phyloP scores from a whole-genome alignment of 176 grass and related monocot genomes.

The Phoenix roebelenii region DNA sequence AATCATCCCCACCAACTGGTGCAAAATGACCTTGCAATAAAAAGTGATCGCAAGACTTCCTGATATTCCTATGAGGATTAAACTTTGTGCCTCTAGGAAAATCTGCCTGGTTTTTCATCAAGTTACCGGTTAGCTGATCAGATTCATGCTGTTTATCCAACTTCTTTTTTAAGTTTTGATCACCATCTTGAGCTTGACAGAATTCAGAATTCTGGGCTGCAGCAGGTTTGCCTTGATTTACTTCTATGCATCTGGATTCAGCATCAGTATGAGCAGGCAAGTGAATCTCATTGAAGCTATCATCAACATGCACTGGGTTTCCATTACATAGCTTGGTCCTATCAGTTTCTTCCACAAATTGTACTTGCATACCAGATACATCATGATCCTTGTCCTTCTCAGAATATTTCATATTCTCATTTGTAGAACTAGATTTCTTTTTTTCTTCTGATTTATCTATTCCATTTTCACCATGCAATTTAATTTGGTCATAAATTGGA shows the following conservation, averaged over 20 bases:
- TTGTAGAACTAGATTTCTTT: slow-evolving; percentile 12
- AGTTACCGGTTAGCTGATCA: neutral
- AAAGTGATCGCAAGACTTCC: slow-evolving; percentile 12
- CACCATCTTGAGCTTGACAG: slow-evolving; percentile 19
- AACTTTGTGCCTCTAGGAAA: slow-evolving; percentile 20
- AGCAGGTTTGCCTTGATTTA: slow-evolving; percentile 31
- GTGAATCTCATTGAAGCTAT: slow-evolving; percentile 18
- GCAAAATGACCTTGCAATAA: slow-evolving; percentile 10
- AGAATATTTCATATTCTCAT: slow-evolving; percentile 39
- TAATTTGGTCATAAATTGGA: slow-evolving; percentile 24
- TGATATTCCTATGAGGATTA: slow-evolving; percentile 7
- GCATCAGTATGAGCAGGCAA: neutral
- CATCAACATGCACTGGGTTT: slow-evolving; percentile 12
- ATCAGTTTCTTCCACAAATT: slow-evolving; percentile 13
- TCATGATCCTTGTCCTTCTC: slow-evolving; percentile 18
- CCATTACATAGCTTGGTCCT: slow-evolving; percentile 20
- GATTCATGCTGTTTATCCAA: neutral
- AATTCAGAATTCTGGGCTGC: slow-evolving; percentile 28
- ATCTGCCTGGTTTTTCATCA: slow-evolving; percentile 32
- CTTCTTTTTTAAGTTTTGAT: neutral
- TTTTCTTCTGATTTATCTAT: slow-evolving; percentile 34
- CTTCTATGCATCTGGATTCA: slow-evolving; percentile 6
- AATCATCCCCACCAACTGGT: neutral
- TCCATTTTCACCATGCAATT: slow-evolving; percentile 18
- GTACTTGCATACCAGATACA: slow-evolving; percentile 20